Evolutionary conservation across 23 red algal species (phyloP).

Genomic region (Gracilaria domingensis): DNA sequence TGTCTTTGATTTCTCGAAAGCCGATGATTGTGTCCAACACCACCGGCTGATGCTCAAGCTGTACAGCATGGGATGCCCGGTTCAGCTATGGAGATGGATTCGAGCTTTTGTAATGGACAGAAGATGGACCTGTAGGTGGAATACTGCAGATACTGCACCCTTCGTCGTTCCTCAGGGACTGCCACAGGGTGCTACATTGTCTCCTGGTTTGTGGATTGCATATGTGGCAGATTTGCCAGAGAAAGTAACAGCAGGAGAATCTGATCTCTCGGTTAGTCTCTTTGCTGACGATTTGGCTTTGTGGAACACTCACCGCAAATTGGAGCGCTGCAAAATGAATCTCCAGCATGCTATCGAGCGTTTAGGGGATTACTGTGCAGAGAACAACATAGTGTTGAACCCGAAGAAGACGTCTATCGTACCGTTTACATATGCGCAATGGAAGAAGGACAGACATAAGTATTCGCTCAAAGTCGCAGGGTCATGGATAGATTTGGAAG

Average conservation of each 20-base stretch:
- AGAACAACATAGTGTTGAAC: not conserved
- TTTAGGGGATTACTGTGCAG: not conserved
- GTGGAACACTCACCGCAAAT: not conserved
- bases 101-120: conserved; percentile 1
- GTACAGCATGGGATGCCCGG: not conserved
- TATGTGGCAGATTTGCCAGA: not conserved
- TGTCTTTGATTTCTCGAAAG: conserved; percentile 3
- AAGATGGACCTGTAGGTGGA: conserved; percentile 21
- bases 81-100: conserved; percentile 12
- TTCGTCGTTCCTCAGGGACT: not conserved
- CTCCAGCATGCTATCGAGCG: not conserved
- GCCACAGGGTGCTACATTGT: not conserved
- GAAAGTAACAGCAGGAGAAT: not conserved
- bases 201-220: not conserved
- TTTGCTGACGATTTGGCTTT: not conserved
- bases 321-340: not conserved
- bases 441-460: not conserved
- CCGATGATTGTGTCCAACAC: conserved; percentile 2
- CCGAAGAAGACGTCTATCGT: not conserved
- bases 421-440: not conserved
- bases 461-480: not conserved
- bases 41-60: not conserved
- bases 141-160: not conserved
- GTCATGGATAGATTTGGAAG: not conserved
- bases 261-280: not conserved